Base-by-base conservation (phyloP, 345 rosid species). In the Salix udensis region DNA sequence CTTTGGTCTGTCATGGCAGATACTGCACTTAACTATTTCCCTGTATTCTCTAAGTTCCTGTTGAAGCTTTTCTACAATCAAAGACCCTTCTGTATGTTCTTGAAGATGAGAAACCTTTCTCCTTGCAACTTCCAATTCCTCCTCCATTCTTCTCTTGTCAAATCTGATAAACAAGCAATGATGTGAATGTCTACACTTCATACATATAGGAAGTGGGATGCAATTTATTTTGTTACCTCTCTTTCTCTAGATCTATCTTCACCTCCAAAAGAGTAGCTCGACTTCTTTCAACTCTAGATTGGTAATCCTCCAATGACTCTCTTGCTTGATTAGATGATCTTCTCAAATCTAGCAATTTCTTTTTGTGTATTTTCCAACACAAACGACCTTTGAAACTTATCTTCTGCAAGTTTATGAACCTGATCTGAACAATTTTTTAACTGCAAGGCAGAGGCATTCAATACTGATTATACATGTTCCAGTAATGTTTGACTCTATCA, bases 1-100 rank as follows among this genome's bases (percentile, higher is more conserved):
- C 86, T 96, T 96, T 39, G 93, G 87, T 74, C 94, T 86, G 76
- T 94, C 96, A 75, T 50, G 88, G 79, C 99, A 96, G 83, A 92
- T 87, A 78, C 90, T 88, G 83, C 99, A 96, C 85, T 94, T 96
- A 39, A 96, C 85, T 70, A 96, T 88, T 79, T 94, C 99, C 84
- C 82, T 89, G 90, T 91, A 96, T 82, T 94, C 98, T 71, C 81
- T 81, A 65, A 90, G 93, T 82, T 96, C 99, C 83, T 88, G 87
- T 18, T 74, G 86, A 74, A 92, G 97, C 84, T 92, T 94, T 76
- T 88, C 90, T 58, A 90, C 76, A 77, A 90, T 68, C 5, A 87
- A 88, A 67, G 98, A 91, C 67, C 92, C 93, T 85, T 89, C 97
- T 52, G 55, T 83, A 78, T 88, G 88, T 26, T 85, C 88, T 77